Base-by-base conservation (phyloP, 352 stramenopile genomes). In the Phytophthora fragariaefolia region DNA sequence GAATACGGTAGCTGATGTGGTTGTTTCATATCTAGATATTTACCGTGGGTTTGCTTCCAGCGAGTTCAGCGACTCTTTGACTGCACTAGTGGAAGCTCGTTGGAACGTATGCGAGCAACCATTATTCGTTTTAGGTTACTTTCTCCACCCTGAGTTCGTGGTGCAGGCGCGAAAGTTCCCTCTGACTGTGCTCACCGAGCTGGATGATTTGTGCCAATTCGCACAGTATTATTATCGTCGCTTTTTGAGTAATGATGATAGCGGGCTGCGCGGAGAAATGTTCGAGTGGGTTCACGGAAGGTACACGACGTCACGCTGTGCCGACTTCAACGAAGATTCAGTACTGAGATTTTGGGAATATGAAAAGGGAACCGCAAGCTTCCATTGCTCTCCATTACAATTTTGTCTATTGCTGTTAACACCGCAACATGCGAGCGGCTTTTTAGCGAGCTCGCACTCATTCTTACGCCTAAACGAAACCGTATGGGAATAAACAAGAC, bases 391-490 rank as follows among this genome's bases (percentile, higher is more conserved):
- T 60, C 50, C 10, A 32, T 70, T 4, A 27, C 26, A 7, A 27
- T 71, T 6, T 36, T 74, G 34, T 74, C 60, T 0, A 69, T 73
- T 55, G 47, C 58, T 23, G 57, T 76, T 24, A 76, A 77, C 32
- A 74, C 50, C 1, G 64, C 70, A 23, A 77, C 60, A 7, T 74
- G 70, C 48, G 70, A 74, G 28, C 59, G 64, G 0, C 42, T 68
- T 8, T 77, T 74, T 34, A 77, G 59, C 27, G 56, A 68, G 22
- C 46, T 77, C 12, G 56, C 43, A 5, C 20, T 59, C 4, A 73
- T 74, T 30, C 55, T 64, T 36, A 67, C 50, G 23, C 34, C 40
- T 10, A 59, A 55, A 40, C 38, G 50, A 3, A 67, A 60, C 38
- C 49, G 26, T 9, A 42, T 66, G 47, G 13, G 20, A 6, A 61